phyloP scores from a whole-genome alignment of 2,329 filamentous ascomycete genomes.

The Ceratocystis papillata region DNA sequence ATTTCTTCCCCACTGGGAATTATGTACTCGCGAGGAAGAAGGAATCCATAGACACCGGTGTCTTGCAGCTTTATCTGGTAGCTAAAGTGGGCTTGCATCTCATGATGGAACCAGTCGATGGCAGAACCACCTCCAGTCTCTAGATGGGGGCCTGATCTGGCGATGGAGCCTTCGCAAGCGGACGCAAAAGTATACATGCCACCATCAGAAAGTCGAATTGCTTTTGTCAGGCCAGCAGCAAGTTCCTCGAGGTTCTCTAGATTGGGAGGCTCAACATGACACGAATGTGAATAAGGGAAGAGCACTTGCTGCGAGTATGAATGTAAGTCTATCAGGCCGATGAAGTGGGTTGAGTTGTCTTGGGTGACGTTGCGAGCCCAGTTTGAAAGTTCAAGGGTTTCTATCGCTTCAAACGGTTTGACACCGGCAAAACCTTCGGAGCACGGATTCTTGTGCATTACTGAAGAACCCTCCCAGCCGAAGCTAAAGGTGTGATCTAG shows the following conservation, averaged over 20 bases:
- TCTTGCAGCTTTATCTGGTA: conserved; percentile 94
- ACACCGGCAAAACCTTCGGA: conserved; percentile 83
- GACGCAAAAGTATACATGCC: conserved; percentile 68
- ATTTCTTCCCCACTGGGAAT: conserved; percentile 82
- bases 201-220: conserved; percentile 69
- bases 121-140: conserved; percentile 74
- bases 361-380: conserved; percentile 75
- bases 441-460: conserved; percentile 64
- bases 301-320: conserved; percentile 92
- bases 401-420: conserved; percentile 69
- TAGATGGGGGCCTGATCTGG: conserved; percentile 37
- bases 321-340: conserved; percentile 83
- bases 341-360: conserved; percentile 60
- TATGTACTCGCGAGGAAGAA: conserved; percentile 78
- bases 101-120: conserved; percentile 92
- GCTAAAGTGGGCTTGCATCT: conserved; percentile 67
- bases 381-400: conserved; percentile 61
- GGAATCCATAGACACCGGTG: conserved; percentile 85
- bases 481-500: conserved; percentile 79
- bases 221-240: conserved; percentile 75
- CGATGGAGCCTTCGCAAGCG: conserved; percentile 60
- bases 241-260: conserved; percentile 88
- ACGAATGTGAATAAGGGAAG: conserved; percentile 85
- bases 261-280: conserved; percentile 64
- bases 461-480: conserved; percentile 60